A percentile compares a stretch with the other conserved stretches of the same genome.
phyloP scores from a whole-genome alignment of 345 rosid genomes.

The Aegle marmelos region DNA sequence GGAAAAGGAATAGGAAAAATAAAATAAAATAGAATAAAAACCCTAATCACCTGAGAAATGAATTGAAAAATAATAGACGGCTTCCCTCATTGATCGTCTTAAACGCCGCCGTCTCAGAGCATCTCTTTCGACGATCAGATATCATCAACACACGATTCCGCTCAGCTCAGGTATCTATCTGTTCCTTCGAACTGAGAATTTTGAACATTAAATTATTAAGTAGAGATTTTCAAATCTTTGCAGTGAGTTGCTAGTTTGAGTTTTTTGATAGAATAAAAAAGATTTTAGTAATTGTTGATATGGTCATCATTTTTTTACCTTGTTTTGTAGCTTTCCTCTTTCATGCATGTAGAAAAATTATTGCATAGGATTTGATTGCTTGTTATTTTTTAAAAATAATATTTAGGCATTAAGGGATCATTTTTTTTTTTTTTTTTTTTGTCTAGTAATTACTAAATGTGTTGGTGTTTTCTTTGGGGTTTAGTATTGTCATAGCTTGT shows the following conservation, averaged over 20 bases:
- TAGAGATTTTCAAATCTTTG: neutral
- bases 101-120: conserved; percentile 5
- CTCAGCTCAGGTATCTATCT: neutral
- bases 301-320: conserved; percentile 10
- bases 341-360: conserved; percentile 7
- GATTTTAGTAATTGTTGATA: neutral
- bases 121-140: conserved; percentile 15
- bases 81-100: neutral
- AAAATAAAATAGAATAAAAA: neutral
- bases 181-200: neutral
- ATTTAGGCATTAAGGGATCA: neutral
- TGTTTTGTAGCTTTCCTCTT: neutral
- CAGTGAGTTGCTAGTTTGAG: neutral
- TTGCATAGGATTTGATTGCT: neutral
- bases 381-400: neutral
- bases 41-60: conserved; percentile 27
- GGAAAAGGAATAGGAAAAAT: conserved; percentile 11
- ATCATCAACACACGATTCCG: neutral
- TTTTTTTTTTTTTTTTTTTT: neutral
- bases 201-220: neutral
- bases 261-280: neutral
- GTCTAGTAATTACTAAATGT: neutral
- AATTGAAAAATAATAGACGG: conserved; percentile 7
- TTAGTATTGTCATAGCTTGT: neutral
- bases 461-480: neutral